Evolutionary conservation across 306 rosid genomes (phyloP).

Genomic region (Cucumis sativus): DNA sequence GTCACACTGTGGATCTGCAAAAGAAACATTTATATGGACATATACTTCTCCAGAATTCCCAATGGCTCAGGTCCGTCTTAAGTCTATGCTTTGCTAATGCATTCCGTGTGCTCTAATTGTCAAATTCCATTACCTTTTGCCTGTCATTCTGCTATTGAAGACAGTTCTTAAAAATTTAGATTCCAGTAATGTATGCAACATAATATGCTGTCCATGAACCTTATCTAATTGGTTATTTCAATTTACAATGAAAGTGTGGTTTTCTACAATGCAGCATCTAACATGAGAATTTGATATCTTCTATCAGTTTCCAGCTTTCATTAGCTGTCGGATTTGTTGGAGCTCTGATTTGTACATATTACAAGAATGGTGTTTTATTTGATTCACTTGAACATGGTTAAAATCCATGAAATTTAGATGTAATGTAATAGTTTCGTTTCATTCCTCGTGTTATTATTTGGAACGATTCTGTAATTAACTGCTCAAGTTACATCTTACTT

Average conservation of each 20-base stretch:
- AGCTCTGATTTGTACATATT: not conserved
- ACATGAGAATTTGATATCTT: not conserved
- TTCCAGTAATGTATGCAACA: not conserved
- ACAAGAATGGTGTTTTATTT: not conserved
- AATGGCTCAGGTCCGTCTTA: slow-evolving; percentile 53
- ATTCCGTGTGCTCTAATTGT: not conserved
- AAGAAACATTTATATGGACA: slow-evolving; percentile 53
- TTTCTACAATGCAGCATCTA: too few relatives aligned
- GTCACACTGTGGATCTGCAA: slow-evolving; percentile 13
- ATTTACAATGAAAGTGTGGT: too few relatives aligned
- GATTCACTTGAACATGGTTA: not conserved
- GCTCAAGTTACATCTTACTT: too few relatives aligned
- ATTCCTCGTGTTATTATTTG: too few relatives aligned
- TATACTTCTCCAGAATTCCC: slow-evolving; percentile 65
- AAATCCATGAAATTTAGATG: too few relatives aligned
- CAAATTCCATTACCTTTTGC: not conserved
- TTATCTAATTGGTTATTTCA: not conserved
- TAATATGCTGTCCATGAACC: not conserved
- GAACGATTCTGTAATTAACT: too few relatives aligned
- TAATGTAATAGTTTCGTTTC: too few relatives aligned
- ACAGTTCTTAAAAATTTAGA: not conserved
- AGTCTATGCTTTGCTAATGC: not conserved
- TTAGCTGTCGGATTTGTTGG: not conserved
- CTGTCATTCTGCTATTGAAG: not conserved
- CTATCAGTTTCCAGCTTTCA: not conserved